Percentiles rank a stretch among this genome's conserved stretches.
These are phyloP conservation scores for Suillus brevipes DNA, from an alignment of 768 basidiomycete genomes.

Conservation along the genomic window DNA sequence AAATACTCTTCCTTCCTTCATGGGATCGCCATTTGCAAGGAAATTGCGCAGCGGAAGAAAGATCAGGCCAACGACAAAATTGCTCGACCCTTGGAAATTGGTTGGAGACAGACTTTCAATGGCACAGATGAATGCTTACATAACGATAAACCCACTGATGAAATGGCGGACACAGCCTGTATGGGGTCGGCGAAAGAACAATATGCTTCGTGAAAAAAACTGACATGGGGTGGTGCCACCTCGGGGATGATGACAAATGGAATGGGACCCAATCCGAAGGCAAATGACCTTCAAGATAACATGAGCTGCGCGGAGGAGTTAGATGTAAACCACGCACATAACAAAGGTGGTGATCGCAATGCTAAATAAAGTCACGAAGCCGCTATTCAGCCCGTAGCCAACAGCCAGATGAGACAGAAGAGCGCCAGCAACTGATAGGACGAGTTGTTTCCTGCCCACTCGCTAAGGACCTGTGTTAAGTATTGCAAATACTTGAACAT, in stretches of 20 bases:
- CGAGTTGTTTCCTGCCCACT: constrained; percentile 68
- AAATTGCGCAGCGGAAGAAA: constrained; percentile 84
- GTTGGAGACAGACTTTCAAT: not conserved
- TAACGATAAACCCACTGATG: constrained; percentile 69
- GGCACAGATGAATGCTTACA: constrained; percentile 43
- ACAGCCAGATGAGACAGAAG: constrained; percentile 63
- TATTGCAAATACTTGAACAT: constrained; percentile 7
- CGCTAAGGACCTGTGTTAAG: constrained; percentile 44
- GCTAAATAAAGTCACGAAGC: constrained; percentile 63
- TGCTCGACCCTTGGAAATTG: constrained; percentile 64
- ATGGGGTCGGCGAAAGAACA: constrained; percentile 1
- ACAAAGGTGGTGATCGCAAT: constrained; percentile 78
- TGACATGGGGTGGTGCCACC: constrained; percentile 75
- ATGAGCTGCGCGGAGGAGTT: constrained; percentile 1
- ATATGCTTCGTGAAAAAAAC: constrained; percentile 27
- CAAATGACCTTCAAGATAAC: constrained; percentile 64
- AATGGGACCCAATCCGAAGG: constrained; percentile 86
- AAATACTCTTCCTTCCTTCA: constrained; percentile 85
- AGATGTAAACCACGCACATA: constrained; percentile 46
- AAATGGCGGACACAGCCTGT: constrained; percentile 79
- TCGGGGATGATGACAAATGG: constrained; percentile 94
- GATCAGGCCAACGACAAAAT: constrained; percentile 80
- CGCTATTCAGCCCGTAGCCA: constrained; percentile 69
- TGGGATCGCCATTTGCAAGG: constrained; percentile 57
- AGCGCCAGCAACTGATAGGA: constrained; percentile 72